These are phyloP conservation scores for Xylaria longipes DNA, from an alignment of 495 filamentous ascomycete species.

Conservation along the genomic window DNA sequence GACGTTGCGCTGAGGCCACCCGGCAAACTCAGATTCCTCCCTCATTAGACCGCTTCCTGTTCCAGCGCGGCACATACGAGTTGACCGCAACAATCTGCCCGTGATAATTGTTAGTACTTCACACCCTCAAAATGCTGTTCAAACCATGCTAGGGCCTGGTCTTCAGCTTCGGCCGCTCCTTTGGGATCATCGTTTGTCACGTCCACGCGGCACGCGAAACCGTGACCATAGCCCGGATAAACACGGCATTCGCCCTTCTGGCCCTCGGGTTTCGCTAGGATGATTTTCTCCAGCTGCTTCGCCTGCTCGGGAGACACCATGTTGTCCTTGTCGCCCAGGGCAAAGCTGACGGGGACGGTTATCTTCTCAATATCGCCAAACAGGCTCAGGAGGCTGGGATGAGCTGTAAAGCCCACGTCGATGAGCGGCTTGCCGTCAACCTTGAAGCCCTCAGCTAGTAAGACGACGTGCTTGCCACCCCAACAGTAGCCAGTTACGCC, in stretches of 20 bases:
- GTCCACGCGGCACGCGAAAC: conserved; percentile 34
- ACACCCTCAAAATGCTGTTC: conserved; percentile 21
- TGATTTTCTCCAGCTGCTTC: conserved; percentile 32
- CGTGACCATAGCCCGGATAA: conserved; percentile 32
- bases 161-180: conserved; percentile 32
- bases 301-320: conserved; percentile 19
- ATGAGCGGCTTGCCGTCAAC: conserved; percentile 27
- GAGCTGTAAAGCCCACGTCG: conserved; percentile 34
- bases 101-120: conserved; percentile 6
- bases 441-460: conserved; percentile 24
- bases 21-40: background rate
- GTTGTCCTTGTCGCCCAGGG: conserved; percentile 27
- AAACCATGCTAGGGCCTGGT: conserved; percentile 34
- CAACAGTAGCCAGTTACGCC: conserved; percentile 38
- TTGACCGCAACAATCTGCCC: background rate
- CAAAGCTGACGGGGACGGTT: conserved; percentile 32
- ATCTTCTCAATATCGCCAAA: conserved; percentile 32
- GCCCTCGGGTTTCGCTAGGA: conserved; percentile 24
- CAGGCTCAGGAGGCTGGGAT: conserved; percentile 29
- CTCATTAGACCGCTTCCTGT: background rate
- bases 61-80: background rate
- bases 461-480: conserved; percentile 36
- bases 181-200: conserved; percentile 20
- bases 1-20: background rate
- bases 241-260: conserved; percentile 29